Evolutionary conservation across 2,329 filamentous ascomycete species (phyloP), one percentile per base, ranked within the genome.

Genomic region (Penicillium verrucosum): DNA sequence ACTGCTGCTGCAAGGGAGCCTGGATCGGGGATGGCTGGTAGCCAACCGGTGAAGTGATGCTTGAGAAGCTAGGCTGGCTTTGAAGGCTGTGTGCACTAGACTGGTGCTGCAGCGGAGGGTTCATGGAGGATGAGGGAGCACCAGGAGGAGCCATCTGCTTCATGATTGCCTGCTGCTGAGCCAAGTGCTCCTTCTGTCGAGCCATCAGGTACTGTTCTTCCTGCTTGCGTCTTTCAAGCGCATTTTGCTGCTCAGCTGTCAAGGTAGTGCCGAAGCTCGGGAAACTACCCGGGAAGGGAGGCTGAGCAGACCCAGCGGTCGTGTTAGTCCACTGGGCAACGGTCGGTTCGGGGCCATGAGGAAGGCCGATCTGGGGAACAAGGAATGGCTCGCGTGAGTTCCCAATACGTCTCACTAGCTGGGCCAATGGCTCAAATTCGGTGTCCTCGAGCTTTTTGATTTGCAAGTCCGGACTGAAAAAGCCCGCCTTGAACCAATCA

Each of bases 401-500:
- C 2, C 94, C 94, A 65, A 99, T 99, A 34, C 93, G 88, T 42
- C 94, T 83, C 61, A 99, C 97, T 25, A 99, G 84, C 74, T 97
- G 92, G 3, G 93, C 94, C 10, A 99, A 79, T 12, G 93, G 94
- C 73, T 99, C 94, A 67, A 97, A 99, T 48, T 99, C 93, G 0
- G 82, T 80, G 68, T 99, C 94, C 71, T 99, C 94, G 5, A 93
- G 81, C 72, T 96, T 96, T 78, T 95, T 97, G 32, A 99, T 94
- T 42, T 95, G 85, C 21, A 99, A 81, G 66, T 99, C 93, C 0
- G 93, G 88, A 0, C 91, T 96, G 76, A 99, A 99, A 78, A 97
- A 99, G 44, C 93, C 92, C 37, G 92, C 93, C 73, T 97, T 97
- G 77, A 97, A 99, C 94, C 94, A 99, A 68, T 99, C 95, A 65